Conservation (phyloP, 371 early-diverging fungal genomes). For the Syncephalastrum monosporum region DNA sequence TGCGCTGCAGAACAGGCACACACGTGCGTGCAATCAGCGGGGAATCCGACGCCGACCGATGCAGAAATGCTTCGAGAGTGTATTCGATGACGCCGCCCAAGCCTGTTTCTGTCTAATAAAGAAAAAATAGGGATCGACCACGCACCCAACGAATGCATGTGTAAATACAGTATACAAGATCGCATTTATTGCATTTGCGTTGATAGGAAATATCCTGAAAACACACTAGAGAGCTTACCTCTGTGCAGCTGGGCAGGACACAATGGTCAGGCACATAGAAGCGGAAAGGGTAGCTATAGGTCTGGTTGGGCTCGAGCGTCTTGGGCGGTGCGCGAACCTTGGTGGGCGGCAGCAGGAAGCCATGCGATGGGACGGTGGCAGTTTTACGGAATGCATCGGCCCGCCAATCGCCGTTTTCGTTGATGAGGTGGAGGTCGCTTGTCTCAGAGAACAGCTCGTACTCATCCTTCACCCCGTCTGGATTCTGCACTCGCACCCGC, state of each 20-base stretch:
- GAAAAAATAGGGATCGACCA: background rate
- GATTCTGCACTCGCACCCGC: slow-evolving; percentile 11
- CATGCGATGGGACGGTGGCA: background rate
- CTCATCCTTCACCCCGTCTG: slow-evolving; percentile 12
- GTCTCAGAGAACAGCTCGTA: slow-evolving; percentile 13
- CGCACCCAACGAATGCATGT: background rate
- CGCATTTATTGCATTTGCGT: background rate
- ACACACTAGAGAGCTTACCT: slow-evolving; percentile 12
- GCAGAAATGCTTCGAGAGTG: slow-evolving; percentile 6
- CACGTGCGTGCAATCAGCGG: slow-evolving; percentile 2
- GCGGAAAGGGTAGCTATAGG: slow-evolving; percentile 20
- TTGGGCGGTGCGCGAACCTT: background rate
- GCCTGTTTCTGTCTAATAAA: slow-evolving; percentile 13
- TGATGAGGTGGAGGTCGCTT: background rate
- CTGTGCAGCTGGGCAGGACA: slow-evolving; percentile 27
- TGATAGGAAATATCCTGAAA: too few relatives aligned
- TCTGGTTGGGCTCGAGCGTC: slow-evolving; percentile 16
- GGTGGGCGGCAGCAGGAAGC: slow-evolving; percentile 4
- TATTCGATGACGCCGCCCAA: slow-evolving; percentile 19
- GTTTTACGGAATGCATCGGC: background rate
- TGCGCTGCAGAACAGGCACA: slow-evolving; percentile 15
- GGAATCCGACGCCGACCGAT: slow-evolving; percentile 9
- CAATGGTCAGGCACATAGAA: slow-evolving; percentile 17
- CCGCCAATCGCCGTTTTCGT: slow-evolving; percentile 3
- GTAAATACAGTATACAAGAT: background rate